phyloP scores from a whole-genome alignment of 176 grass and related monocot species.

The Miscanthus lutarioriparius region DNA sequence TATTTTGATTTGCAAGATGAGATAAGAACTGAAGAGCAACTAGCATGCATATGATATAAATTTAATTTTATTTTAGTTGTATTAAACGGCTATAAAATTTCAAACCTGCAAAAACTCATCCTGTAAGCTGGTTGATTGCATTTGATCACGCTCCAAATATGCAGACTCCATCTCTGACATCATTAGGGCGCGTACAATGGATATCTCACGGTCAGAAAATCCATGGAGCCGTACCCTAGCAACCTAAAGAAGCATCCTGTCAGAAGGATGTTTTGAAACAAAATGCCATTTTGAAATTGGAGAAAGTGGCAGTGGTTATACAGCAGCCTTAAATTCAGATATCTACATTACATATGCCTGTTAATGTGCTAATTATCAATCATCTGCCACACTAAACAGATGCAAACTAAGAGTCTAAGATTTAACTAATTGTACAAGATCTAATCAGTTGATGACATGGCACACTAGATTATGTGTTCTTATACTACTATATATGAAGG shows the following conservation, averaged over 20 bases:
- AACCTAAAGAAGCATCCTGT: constrained; percentile 61
- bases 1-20: constrained; percentile 33
- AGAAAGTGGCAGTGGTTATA: constrained; percentile 6
- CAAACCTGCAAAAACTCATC: constrained; percentile 94
- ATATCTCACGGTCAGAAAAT: constrained; percentile 98
- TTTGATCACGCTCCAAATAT: constrained; percentile 97
- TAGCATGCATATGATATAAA: not conserved
- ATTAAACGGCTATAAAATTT: constrained; percentile 29
- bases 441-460: constrained; percentile 16
- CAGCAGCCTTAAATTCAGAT: constrained; percentile 17
- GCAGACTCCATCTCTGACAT: constrained; percentile 99
- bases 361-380: constrained; percentile 6
- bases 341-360: not conserved
- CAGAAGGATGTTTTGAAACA: constrained; percentile 29
- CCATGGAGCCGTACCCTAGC: constrained; percentile 91
- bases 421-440: constrained; percentile 8
- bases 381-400: not conserved
- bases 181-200: constrained; percentile 95
- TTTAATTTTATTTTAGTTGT: not conserved
- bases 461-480: not conserved
- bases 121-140: constrained; percentile 87
- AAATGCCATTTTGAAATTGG: constrained; percentile 23
- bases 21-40: constrained; percentile 25
- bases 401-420: not conserved
- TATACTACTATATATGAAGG: not conserved